Evolutionary conservation across 108 stramenopile genomes (phyloP), one percentile per base, ranked within the genome.

Genomic region (Cyclotella choctawhatcheeana): DNA sequence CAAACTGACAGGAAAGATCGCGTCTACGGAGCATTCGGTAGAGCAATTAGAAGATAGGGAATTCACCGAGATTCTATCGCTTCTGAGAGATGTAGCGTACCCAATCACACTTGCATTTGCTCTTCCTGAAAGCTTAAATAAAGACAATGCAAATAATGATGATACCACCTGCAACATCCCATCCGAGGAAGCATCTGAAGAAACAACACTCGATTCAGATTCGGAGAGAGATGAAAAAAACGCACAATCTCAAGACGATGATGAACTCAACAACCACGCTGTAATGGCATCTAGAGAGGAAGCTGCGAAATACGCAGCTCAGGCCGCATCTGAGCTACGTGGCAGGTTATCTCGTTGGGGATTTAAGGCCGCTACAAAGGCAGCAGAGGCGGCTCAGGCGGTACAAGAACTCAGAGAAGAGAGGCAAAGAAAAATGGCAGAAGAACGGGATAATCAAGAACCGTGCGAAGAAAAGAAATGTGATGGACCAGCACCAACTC

Each of bases 351-450:
- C 71, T 58, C 65, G 78, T 26, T 79, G 78, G 78, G 71, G 78
- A 29, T 67, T 67, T 54, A 60, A 73, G 44, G 78, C 71, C 40
- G 78, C 78, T 16, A 68, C 64, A 43, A 65, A 54, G 50, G 78
- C 78, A 6, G 69, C 58, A 18, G 70, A 72, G 32, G 78, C 78
- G 21, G 71, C 71, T 30, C 58, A 65, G 2, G 71, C 52, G 16
- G 78, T 79, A 10, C 65, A 79, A 51, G 78, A 79, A 68, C 35
- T 79, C 45, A 72, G 65, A 47, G 71, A 79, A 25, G 66, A 76
- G 30, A 61, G 67, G 34, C 74, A 76, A 22, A 59, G 78, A 4
- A 79, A 71, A 52, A 30, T 30, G n/a, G 61, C 44, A 20, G 71
- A 79, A 29, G 78, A 73, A 20, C 24, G 67, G n/a, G 25, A 65